Conservation (phyloP, 805 yeast species). For the Kluyveromyces starmeri region DNA sequence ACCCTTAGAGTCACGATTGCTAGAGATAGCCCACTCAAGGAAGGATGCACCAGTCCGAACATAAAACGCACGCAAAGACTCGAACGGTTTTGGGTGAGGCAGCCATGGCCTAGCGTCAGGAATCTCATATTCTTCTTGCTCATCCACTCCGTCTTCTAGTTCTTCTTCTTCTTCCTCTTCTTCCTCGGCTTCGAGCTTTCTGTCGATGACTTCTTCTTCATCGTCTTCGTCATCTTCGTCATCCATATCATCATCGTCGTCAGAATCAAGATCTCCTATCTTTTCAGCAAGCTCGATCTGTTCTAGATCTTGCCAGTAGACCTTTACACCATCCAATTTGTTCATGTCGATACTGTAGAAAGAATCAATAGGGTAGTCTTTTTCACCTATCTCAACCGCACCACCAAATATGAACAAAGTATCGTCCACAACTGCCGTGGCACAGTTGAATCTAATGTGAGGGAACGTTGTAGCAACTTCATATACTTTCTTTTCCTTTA, state of each 20-base stretch:
- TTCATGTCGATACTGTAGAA: conserved; percentile 80
- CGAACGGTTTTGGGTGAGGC: conserved; percentile 95
- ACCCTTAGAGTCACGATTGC: conserved; percentile 78
- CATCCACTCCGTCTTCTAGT: conserved; percentile 58
- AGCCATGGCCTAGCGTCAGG: conserved; percentile 95
- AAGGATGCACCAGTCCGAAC: conserved; percentile 79
- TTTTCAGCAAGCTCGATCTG: conserved; percentile 41
- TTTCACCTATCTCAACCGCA: conserved; percentile 80
- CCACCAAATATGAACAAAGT: conserved; percentile 82
- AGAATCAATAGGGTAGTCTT: conserved; percentile 75
- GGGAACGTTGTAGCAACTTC: conserved; percentile 60
- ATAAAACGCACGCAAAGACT: conserved; percentile 73
- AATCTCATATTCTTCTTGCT: conserved; percentile 54
- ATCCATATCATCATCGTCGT: conserved; percentile 64
- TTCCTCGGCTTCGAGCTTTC: conserved; percentile 34
- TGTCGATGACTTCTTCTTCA: conserved; percentile 38
- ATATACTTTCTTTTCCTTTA: conserved; percentile 39
- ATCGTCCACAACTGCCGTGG: conserved; percentile 80
- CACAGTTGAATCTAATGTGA: conserved; percentile 81
- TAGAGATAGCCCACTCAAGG: conserved; percentile 87
- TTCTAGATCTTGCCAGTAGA: conserved; percentile 80
- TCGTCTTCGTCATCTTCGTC: conserved; percentile 60
- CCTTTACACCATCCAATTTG: conserved; percentile 77
- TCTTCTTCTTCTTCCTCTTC: conserved; percentile 53
- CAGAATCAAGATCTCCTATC: conserved; percentile 50